These are phyloP conservation scores for Parafenestella ontariensis DNA, from an alignment of 2,329 filamentous ascomycete genomes.

Conservation along the genomic window DNA sequence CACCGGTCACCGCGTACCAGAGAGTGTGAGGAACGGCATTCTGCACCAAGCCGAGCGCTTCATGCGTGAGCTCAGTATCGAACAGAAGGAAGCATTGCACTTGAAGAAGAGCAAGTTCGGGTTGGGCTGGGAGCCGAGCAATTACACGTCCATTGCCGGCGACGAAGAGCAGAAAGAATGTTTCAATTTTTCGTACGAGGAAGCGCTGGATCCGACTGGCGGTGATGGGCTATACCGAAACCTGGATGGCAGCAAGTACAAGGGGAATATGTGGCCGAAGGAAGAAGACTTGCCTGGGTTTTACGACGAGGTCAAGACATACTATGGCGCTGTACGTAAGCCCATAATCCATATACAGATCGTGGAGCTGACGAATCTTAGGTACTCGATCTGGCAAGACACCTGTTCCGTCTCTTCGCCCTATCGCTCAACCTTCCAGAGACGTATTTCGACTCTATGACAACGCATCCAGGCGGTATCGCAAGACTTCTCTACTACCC, in stretches of 20 bases:
- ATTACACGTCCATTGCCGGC: constrained; percentile 51
- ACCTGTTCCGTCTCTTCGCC: constrained; percentile 52
- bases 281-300: constrained; percentile 52
- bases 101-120: constrained; percentile 50
- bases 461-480: constrained; percentile 52
- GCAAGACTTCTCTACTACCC: constrained; percentile 51
- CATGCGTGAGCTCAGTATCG: constrained; percentile 37
- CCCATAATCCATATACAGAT: neutral
- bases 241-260: constrained; percentile 46
- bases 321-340: constrained; percentile 46
- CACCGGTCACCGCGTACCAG: constrained; percentile 46
- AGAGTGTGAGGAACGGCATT: constrained; percentile 35
- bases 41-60: constrained; percentile 49
- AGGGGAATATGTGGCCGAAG: constrained; percentile 50
- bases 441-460: constrained; percentile 50
- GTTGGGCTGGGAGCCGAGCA: constrained; percentile 52
- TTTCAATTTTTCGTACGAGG: constrained; percentile 55
- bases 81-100: constrained; percentile 50
- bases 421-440: constrained; percentile 49
- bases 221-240: constrained; percentile 53
- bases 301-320: constrained; percentile 45
- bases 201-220: constrained; percentile 47
- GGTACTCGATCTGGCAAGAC: constrained; percentile 49
- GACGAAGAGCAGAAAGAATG: constrained; percentile 52
- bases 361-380: neutral